A percentile compares a stretch with the other conserved stretches of the same genome.
These are phyloP conservation scores for Starmerella powellii DNA, from an alignment of 805 yeast genomes.

Conservation along the genomic window DNA sequence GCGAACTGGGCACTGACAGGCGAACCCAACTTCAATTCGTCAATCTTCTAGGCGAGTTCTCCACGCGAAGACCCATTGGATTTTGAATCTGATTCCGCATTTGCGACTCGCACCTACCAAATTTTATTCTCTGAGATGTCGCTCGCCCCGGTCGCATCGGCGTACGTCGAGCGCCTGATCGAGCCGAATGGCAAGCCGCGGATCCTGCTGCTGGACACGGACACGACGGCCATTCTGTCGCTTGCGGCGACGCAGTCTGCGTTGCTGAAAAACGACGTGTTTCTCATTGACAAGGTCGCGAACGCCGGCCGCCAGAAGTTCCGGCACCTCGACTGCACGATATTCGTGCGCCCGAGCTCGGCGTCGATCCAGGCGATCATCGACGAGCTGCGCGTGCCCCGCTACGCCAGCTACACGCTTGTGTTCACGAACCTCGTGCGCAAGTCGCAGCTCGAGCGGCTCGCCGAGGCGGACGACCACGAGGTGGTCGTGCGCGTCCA, in stretches of 20 bases:
- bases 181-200: slow-evolving; percentile 38
- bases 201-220: slow-evolving; percentile 65
- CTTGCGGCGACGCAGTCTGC: slow-evolving; percentile 80
- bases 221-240: slow-evolving; percentile 76
- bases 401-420: slow-evolving; percentile 63
- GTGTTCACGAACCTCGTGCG: slow-evolving; percentile 65
- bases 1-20: no score
- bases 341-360: slow-evolving; percentile 61
- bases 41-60: no score
- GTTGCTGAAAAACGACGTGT: slow-evolving; percentile 70
- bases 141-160: slow-evolving; percentile 26
- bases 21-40: no score
- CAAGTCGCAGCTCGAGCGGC: slow-evolving; percentile 66
- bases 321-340: slow-evolving; percentile 71
- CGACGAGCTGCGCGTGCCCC: slow-evolving; percentile 65
- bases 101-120: no score
- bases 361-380: slow-evolving; percentile 49
- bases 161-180: slow-evolving; percentile 32
- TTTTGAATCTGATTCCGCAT: no score
- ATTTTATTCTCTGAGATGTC: no score
- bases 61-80: no score
- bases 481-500: slow-evolving; percentile 66
- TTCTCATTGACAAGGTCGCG: slow-evolving; percentile 54
- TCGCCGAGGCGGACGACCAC: slow-evolving; percentile 83
- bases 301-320: slow-evolving; percentile 51